Percentiles rank a stretch among this genome's conserved stretches.
Conservation (phyloP, 1,139 yeast genomes). For the Taphrina populina region DNA sequence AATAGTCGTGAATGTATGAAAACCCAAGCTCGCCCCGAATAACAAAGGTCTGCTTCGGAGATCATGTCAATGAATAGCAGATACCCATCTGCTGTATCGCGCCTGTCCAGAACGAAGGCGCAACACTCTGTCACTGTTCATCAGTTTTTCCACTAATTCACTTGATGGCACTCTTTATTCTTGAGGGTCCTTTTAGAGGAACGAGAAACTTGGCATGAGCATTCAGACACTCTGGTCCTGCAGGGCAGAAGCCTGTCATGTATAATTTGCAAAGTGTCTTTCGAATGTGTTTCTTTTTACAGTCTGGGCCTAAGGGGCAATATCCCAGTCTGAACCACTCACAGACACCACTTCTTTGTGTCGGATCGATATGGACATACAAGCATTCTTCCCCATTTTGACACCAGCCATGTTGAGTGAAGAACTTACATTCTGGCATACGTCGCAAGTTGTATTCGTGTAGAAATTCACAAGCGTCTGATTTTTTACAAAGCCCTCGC, state of each 20-base stretch:
- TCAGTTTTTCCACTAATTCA: no score
- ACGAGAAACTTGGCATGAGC: slow-evolving; percentile 49
- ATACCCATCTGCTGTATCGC: no score
- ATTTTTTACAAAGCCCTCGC: slow-evolving; percentile 93
- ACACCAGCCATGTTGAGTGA: slow-evolving; percentile 69
- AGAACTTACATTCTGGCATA: slow-evolving; percentile 81
- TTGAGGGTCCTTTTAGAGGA: slow-evolving; percentile 25
- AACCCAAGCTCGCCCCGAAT: no score
- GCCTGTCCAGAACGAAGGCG: no score
- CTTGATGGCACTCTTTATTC: neutral
- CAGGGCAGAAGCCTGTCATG: slow-evolving; percentile 89
- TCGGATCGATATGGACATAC: slow-evolving; percentile 88
- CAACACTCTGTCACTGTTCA: no score
- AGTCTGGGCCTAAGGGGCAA: slow-evolving; percentile 88
- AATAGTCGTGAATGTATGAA: no score
- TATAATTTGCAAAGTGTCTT: slow-evolving; percentile 78
- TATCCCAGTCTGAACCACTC: slow-evolving; percentile 80
- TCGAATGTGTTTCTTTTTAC: slow-evolving; percentile 78
- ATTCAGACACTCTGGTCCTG: slow-evolving; percentile 49
- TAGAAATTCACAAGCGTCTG: slow-evolving; percentile 91
- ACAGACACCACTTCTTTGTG: slow-evolving; percentile 82
- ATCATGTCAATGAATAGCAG: no score
- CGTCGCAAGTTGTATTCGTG: slow-evolving; percentile 92
- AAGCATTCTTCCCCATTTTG: slow-evolving; percentile 94
- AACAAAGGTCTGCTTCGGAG: no score